These are phyloP conservation scores for Cynanchum wilfordii DNA, from an alignment of 257 asterid species.

Conservation along the genomic window DNA sequence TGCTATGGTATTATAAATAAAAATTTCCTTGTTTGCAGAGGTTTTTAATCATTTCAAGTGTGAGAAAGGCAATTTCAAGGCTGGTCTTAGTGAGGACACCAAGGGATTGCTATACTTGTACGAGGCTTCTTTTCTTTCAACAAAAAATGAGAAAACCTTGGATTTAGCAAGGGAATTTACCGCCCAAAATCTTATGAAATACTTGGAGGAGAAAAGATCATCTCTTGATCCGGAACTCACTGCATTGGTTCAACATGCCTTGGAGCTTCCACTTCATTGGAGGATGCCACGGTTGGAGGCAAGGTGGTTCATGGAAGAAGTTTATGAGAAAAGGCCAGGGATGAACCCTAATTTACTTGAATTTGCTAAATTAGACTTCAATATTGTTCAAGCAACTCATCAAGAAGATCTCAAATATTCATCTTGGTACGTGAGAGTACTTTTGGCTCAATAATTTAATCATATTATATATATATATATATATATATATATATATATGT, in stretches of 20 bases:
- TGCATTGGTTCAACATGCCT: conserved; percentile 5
- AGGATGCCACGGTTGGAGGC: conserved; percentile 19
- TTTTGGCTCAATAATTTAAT: not conserved
- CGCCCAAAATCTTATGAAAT: conserved; percentile 4
- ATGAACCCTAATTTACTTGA: conserved; percentile 11
- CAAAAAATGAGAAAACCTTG: conserved; percentile 21
- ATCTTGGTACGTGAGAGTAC: not conserved
- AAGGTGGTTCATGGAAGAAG: conserved; percentile 14
- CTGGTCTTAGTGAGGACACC: conserved; percentile 11
- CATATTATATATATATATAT: too few species aligned
- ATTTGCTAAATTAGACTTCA: conserved; percentile 20
- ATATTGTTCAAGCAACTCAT: conserved; percentile 18
- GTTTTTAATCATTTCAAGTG: conserved; percentile 19
- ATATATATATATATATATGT: too few species aligned
- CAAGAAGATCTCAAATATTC: conserved; percentile 11
- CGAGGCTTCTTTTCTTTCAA: conserved; percentile 28
- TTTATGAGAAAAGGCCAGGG: conserved; percentile 12
- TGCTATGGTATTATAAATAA: conserved; percentile 12
- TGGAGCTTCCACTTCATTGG: conserved; percentile 21
- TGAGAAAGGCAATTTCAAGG: conserved; percentile 16
- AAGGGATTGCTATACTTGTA: conserved; percentile 27
- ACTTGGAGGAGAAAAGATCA: not conserved
- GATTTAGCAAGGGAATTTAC: conserved; percentile 27
- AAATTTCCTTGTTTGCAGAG: conserved; percentile 5
- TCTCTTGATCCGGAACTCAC: not conserved